Evolutionary conservation across 1,284 basidiomycete genomes (phyloP).

Genomic region (Coniferiporia weirii): DNA sequence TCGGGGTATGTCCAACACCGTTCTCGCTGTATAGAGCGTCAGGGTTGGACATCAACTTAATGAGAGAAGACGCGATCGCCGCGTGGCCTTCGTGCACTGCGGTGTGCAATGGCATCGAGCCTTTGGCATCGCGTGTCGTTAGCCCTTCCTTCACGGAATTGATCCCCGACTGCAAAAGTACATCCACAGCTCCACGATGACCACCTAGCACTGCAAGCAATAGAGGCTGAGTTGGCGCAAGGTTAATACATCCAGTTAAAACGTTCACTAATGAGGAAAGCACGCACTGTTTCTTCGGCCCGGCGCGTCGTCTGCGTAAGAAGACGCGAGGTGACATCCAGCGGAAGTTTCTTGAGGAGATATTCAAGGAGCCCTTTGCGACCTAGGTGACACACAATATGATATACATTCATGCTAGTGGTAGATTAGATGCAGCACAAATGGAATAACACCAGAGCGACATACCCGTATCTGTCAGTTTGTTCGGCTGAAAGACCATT

Average conservation of each 20-base stretch:
- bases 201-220: conserved; percentile 40
- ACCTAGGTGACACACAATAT: conserved; percentile 35
- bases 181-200: conserved; percentile 26
- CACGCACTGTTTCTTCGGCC: conserved; percentile 41
- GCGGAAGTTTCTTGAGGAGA: conserved; percentile 42
- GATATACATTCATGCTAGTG: conserved; percentile 50
- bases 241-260: neutral
- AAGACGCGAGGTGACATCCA: conserved; percentile 38
- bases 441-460: neutral
- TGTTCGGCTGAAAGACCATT: conserved; percentile 41
- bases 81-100: conserved; percentile 32
- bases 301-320: conserved; percentile 41
- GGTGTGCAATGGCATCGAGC: conserved; percentile 43
- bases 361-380: conserved; percentile 34
- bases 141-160: conserved; percentile 23
- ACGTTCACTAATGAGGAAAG: neutral
- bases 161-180: conserved; percentile 34
- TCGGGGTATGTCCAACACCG: conserved; percentile 47
- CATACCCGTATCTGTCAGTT: conserved; percentile 41
- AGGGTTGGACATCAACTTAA: conserved; percentile 27
- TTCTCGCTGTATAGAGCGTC: conserved; percentile 44
- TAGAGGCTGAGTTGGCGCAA: conserved; percentile 36
- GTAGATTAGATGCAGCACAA: neutral
- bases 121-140: conserved; percentile 37
- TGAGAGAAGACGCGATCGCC: conserved; percentile 34